Evolutionary conservation across 2,329 filamentous ascomycete species (phyloP), one percentile per base, ranked within the genome.

Genomic region (Sporothrix brasiliensis): DNA sequence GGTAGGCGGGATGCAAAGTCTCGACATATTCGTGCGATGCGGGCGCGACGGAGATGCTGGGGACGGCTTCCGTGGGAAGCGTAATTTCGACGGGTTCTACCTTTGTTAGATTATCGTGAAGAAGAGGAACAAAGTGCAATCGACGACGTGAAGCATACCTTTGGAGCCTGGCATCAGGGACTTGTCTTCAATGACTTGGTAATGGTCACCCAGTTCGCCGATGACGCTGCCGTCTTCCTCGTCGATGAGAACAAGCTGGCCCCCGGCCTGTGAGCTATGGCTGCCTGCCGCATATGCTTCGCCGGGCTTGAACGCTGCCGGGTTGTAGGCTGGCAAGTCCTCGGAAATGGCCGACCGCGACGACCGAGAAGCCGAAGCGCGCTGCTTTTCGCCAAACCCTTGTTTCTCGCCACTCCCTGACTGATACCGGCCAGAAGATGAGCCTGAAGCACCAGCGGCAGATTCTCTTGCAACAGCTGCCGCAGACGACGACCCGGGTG

Each of bases 191-290:
- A 94, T 84, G 21, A 76, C 74, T 34, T 73, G 63, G 47, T 73
- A 74, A 34, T 74, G 72, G 7, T 74, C 72, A 30, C 74, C 71
- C 2, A 76, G 71, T 67, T 99, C 94, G 60, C 95, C 95, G 39
- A 99, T 92, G 10, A 99, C 92, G 75, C 92, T 96, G 68, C 95
- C 95, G 80, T 99, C 92, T 78, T 98, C 94, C 80, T 99, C 95
- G 77, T 99, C 93, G 19, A 99, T 85, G 11, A 99, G 85, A 5
- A 99, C 94, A 75, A 97, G 94, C 79, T 95, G 89, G 19, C 94
- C 92, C 49, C 87, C 79, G 69, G 88, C 85, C 19, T 70, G 61
- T 4, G 83, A 83, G 76, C 87, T 89, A 68, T 86, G 83, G 75
- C 86, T 88, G 19, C 88, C 88, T 69, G 86, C 82, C 14, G 87